Conservation (phyloP, 2,329 filamentous ascomycete species). For the Alternaria burnsii region DNA sequence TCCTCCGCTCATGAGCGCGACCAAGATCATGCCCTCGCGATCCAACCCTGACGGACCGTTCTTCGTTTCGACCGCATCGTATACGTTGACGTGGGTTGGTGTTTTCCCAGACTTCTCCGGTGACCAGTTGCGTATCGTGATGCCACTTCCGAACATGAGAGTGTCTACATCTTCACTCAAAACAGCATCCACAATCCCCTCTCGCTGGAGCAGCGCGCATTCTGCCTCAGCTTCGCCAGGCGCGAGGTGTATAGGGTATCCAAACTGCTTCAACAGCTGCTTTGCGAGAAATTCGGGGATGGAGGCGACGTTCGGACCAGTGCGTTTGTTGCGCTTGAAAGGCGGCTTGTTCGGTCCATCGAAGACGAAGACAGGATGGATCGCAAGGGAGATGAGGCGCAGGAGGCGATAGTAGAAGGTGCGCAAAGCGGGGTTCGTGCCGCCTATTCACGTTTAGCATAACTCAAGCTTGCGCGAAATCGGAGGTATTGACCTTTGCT, state of each 20-base stretch:
- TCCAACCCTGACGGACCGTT: conserved; percentile 70
- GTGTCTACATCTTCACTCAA: conserved; percentile 97
- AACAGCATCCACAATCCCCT: conserved; percentile 79
- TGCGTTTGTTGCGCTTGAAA: conserved; percentile 86
- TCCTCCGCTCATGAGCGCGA: conserved; percentile 93
- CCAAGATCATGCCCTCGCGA: conserved; percentile 88
- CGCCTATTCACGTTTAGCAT: conserved; percentile 61
- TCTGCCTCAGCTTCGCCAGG: conserved; percentile 97
- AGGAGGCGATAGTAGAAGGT: conserved; percentile 93
- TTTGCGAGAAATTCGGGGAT: conserved; percentile 81
- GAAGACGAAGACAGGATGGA: conserved; percentile 89
- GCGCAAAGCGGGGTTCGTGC: conserved; percentile 86
- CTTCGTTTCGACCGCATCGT: conserved; percentile 69
- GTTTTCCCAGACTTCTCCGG: conserved; percentile 73
- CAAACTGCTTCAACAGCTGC: conserved; percentile 82
- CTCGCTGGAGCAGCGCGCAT: conserved; percentile 83
- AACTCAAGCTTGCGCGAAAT: not conserved
- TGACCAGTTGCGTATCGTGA: conserved; percentile 84
- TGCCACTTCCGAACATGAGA: conserved; percentile 91
- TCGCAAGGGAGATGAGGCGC: conserved; percentile 76
- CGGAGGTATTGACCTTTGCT: conserved; percentile 67
- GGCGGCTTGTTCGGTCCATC: conserved; percentile 85
- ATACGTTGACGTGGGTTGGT: conserved; percentile 87
- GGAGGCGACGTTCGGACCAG: conserved; percentile 69
- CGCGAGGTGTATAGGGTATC: conserved; percentile 83